phyloP scores from a whole-genome alignment of 1,284 basidiomycete species.

The Marasmius fiardii region DNA sequence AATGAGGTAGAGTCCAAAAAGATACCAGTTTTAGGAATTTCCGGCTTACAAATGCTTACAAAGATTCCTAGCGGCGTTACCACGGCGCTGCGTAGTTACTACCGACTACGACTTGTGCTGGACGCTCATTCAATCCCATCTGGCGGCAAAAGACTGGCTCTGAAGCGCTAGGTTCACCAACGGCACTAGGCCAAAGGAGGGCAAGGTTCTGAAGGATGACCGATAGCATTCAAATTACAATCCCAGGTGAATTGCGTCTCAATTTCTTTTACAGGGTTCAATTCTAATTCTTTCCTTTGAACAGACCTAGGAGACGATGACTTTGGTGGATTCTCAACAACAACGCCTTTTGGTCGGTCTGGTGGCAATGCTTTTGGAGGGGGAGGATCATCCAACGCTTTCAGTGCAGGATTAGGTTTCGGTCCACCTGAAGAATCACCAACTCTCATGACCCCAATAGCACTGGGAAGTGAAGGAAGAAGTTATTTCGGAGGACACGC shows the following conservation, averaged over 20 bases:
- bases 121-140: no score
- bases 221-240: constrained; percentile 77
- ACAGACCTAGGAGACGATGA: constrained; percentile 75
- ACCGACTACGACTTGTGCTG: no score
- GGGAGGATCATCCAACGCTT: constrained; percentile 17
- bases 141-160: background rate
- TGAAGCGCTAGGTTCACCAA: background rate
- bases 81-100: no score
- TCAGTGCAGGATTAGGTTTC: constrained; percentile 35
- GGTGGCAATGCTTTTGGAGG: constrained; percentile 38
- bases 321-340: constrained; percentile 46
- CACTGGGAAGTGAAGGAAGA: constrained; percentile 47
- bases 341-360: constrained; percentile 63
- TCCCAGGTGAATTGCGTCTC: constrained; percentile 52
- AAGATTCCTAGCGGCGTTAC: no score
- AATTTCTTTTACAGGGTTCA: constrained; percentile 2
- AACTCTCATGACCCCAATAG: constrained; percentile 49
- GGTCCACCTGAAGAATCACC: constrained; percentile 54
- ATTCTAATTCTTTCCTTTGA: constrained; percentile 3
- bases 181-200: background rate
- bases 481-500: constrained; percentile 65
- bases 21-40: no score
- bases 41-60: no score
- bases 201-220: constrained; percentile 20
- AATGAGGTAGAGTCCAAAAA: no score